Evolutionary conservation across 129 eudicot genomes (phyloP).

Genomic region (Erigeron canadensis): DNA sequence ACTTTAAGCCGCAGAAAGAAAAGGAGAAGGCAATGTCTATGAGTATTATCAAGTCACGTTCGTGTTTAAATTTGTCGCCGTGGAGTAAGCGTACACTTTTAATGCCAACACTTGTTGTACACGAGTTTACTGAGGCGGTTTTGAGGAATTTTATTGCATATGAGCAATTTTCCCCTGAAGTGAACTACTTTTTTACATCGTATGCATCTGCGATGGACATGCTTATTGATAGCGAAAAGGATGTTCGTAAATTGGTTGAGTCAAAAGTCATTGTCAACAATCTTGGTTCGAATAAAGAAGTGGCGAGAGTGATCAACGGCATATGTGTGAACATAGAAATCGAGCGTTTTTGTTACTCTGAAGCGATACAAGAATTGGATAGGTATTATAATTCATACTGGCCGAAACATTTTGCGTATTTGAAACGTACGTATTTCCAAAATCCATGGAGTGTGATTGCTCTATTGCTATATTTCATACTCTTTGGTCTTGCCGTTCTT

Average conservation of each 20-base stretch:
- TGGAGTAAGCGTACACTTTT: too few relatives aligned
- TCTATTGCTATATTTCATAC: constrained; percentile 2
- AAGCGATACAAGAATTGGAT: background rate
- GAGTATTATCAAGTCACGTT: too few relatives aligned
- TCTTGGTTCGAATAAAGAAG: constrained; percentile 18
- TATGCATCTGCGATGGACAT: background rate
- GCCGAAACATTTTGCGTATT: constrained; percentile 14
- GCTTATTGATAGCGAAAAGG: background rate
- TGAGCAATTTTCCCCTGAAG: too few relatives aligned
- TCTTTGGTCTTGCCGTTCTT: constrained; percentile 17
- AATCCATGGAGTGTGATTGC: constrained; percentile 25
- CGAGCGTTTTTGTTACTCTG: background rate
- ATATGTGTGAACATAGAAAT: constrained; percentile 13
- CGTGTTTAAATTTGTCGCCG: too few relatives aligned
- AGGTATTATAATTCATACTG: background rate
- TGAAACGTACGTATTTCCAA: constrained; percentile 11
- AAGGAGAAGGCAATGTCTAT: too few relatives aligned
- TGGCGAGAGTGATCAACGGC: constrained; percentile 12
- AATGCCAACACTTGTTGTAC: too few relatives aligned
- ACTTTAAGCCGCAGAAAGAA: too few relatives aligned
- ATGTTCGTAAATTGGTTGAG: constrained; percentile 17
- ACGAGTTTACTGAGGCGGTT: too few relatives aligned
- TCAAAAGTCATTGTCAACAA: constrained; percentile 17
- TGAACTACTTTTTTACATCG: background rate
- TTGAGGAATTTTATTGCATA: too few relatives aligned